Base-by-base conservation (phyloP, 805 yeast genomes). In the Candida stauntonica region DNA sequence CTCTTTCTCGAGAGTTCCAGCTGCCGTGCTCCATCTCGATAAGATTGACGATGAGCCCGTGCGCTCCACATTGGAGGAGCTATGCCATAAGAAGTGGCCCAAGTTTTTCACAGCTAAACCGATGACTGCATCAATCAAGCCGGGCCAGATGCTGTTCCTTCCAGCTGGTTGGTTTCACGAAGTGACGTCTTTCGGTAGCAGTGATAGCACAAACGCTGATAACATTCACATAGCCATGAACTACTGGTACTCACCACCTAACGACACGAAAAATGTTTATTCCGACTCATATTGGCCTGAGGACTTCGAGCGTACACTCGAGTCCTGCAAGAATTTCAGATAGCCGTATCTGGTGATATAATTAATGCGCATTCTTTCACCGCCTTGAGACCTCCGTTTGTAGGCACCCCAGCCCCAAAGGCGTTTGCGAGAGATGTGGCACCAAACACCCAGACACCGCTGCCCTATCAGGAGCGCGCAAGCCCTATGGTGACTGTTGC, bases 121-220 rank as follows among this genome's bases (percentile, higher is more conserved):
- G 32, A 52, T 70, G 13, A 63, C 68, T 14, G 77, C 77, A 2
- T 63, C 70, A 53, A 47, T 83, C 19, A 52, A 68, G 20, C 78
- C 81, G 0, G 87, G 87, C 0, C 77, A 81, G 34, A 75, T 80
- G 79, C 56, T 83, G 17, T 83, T 74, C 52, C 55, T 83, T 18
- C 91, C 91, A 1, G 73, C 84, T 1, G 88, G 91, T 3, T 83
- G 89, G 89, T 83, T 83, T 51, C 91, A 83, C 55, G 91, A 83
- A 55, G 91, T 83, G 2, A 73, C 85, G 1, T 79, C 86, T 8
- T 79, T 66, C 55, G 80, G 81, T 3, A 56, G 54, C 7, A 48
- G 42, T 3, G 46, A 40, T 4, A 44, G 49, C 11, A 29, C 15
- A 2, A 17, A 34, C 8, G 49, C 40, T 3, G 47, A 42, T 6